A percentile compares a stretch with the other conserved stretches of the same genome.
These are phyloP conservation scores for Suillus spraguei DNA, from an alignment of 768 basidiomycete species.

Conservation along the genomic window DNA sequence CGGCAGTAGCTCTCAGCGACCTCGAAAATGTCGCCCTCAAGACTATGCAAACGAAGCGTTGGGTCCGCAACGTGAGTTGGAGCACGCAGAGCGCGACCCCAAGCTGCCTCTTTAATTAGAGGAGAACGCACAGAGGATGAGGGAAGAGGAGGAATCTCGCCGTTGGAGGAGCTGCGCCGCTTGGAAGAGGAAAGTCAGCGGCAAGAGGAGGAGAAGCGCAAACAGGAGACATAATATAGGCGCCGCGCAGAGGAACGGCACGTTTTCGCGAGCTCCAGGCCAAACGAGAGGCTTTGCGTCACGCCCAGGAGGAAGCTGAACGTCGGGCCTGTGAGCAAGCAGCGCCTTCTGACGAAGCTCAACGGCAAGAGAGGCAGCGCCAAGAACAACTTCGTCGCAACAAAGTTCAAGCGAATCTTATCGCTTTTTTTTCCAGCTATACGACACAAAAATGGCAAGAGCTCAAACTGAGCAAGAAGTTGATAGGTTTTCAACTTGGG, in stretches of 20 bases:
- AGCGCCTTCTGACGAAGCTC: slow-evolving; percentile 14
- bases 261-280: slow-evolving; percentile 24
- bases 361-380: neutral
- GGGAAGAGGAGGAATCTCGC: slow-evolving; percentile 19
- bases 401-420: slow-evolving; percentile 12
- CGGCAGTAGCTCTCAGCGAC: slow-evolving; percentile 2
- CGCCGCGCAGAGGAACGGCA: slow-evolving; percentile 19
- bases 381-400: slow-evolving; percentile 20
- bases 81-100: slow-evolving; percentile 23
- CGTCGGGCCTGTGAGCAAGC: slow-evolving; percentile 20
- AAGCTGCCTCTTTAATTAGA: slow-evolving; percentile 20
- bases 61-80: slow-evolving; percentile 17
- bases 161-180: slow-evolving; percentile 22
- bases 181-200: slow-evolving; percentile 12
- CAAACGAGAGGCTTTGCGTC: slow-evolving; percentile 12
- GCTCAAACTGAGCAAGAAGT: slow-evolving; percentile 26
- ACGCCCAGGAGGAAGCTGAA: slow-evolving; percentile 21
- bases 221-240: slow-evolving; percentile 19
- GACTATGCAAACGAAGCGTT: slow-evolving; percentile 22
- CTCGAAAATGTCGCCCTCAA: slow-evolving; percentile 7
- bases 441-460: slow-evolving; percentile 41
- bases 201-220: slow-evolving; percentile 21
- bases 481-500: no score
- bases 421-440: slow-evolving; percentile 24
- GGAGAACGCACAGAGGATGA: slow-evolving; percentile 14